Evolutionary conservation across 2,329 filamentous ascomycete genomes (phyloP).

Genomic region (Xylariaceae sp.): DNA sequence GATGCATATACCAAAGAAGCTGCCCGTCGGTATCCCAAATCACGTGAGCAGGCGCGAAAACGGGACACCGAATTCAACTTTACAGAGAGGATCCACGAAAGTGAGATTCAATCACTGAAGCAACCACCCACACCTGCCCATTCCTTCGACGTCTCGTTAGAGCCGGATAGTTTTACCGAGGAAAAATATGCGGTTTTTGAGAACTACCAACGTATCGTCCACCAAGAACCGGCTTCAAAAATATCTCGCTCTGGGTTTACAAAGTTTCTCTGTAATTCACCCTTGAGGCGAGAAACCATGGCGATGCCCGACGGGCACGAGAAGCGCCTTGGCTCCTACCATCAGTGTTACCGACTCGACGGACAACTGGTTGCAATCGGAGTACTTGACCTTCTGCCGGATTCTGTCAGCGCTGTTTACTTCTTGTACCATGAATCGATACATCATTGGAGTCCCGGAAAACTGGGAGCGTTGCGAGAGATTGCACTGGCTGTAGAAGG

Average conservation of each 20-base stretch:
- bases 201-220: slow-evolving; percentile 71
- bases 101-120: slow-evolving; percentile 54
- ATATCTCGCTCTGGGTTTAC: slow-evolving; percentile 61
- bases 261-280: slow-evolving; percentile 70
- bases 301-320: slow-evolving; percentile 46
- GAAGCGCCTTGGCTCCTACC: slow-evolving; percentile 65
- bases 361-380: slow-evolving; percentile 71
- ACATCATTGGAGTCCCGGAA: slow-evolving; percentile 65
- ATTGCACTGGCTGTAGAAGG: slow-evolving; percentile 65
- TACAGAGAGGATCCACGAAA: slow-evolving; percentile 62
- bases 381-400: slow-evolving; percentile 71
- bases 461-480: slow-evolving; percentile 70
- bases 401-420: slow-evolving; percentile 77
- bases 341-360: slow-evolving; percentile 78
- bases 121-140: slow-evolving; percentile 62
- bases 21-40: slow-evolving; percentile 60
- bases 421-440: slow-evolving; percentile 77
- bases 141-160: slow-evolving; percentile 64
- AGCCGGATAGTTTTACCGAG: slow-evolving; percentile 64
- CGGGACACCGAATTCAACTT: slow-evolving; percentile 66
- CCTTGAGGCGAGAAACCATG: slow-evolving; percentile 49
- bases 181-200: slow-evolving; percentile 71
- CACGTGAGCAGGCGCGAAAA: slow-evolving; percentile 60
- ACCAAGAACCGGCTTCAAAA: slow-evolving; percentile 59
- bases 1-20: slow-evolving; percentile 62